phyloP scores from a whole-genome alignment of 768 basidiomycete species.

The Mycena capillaripes region DNA sequence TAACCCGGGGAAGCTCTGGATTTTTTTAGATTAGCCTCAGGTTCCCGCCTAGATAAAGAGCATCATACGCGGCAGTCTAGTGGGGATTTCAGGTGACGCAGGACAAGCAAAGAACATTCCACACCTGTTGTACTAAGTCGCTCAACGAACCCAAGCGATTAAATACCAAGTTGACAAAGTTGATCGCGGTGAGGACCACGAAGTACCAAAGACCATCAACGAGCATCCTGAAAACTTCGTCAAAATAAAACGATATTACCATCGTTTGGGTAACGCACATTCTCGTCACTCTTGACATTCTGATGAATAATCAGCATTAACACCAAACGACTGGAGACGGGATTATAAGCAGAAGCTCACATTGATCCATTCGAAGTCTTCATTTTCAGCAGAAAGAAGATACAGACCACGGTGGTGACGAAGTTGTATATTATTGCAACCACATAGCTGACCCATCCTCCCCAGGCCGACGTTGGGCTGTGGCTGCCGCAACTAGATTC shows the following conservation, averaged over 20 bases:
- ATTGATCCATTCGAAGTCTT: conserved; percentile 56
- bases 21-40: conserved; percentile 45
- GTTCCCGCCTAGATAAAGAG: not conserved
- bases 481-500: conserved; percentile 63
- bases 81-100: not conserved
- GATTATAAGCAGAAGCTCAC: conserved; percentile 50
- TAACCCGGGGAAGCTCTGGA: conserved; percentile 68
- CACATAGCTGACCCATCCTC: conserved; percentile 73
- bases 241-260: conserved; percentile 43
- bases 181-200: conserved; percentile 64
- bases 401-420: conserved; percentile 62
- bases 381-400: conserved; percentile 64
- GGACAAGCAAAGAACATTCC: conserved; percentile 39
- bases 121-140: conserved; percentile 65
- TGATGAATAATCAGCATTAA: conserved; percentile 17
- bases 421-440: conserved; percentile 72
- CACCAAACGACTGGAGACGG: conserved; percentile 55
- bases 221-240: conserved; percentile 64
- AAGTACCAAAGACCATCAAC: conserved; percentile 79
- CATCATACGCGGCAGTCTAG: conserved; percentile 67
- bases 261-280: conserved; percentile 45
- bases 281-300: conserved; percentile 32
- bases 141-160: conserved; percentile 66
- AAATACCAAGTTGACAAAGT: conserved; percentile 65
- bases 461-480: conserved; percentile 47